Percentiles rank a stretch among this genome's conserved stretches.
phyloP scores from a whole-genome alignment of 2,329 filamentous ascomycete genomes.

The Colletotrichum noveboracense region DNA sequence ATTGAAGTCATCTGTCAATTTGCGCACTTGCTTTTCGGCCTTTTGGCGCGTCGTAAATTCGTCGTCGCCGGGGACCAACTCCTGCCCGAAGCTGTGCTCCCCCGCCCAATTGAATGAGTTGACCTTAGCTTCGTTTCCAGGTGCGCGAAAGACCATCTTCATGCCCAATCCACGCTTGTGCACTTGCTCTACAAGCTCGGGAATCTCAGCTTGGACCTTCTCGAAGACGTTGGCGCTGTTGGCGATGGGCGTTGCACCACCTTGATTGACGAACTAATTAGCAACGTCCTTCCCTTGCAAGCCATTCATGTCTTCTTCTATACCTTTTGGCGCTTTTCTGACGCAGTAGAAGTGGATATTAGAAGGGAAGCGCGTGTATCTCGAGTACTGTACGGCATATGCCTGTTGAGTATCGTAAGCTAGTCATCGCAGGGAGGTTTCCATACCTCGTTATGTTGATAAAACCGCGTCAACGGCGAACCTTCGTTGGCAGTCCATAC shows the following conservation, averaged over 20 bases:
- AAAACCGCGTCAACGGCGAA: conserved; percentile 23
- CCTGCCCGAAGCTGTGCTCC: conserved; percentile 29
- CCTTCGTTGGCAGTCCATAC: conserved; percentile 26
- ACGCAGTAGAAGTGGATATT: conserved; percentile 25
- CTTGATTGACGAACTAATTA: neutral
- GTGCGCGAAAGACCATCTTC: conserved; percentile 25
- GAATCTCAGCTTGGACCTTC: conserved; percentile 18
- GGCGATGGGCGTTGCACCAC: conserved; percentile 21
- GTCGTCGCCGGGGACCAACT: conserved; percentile 28
- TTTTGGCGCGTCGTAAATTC: conserved; percentile 4
- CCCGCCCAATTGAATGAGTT: conserved; percentile 24
- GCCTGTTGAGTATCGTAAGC: neutral
- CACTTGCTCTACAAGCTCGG: conserved; percentile 21
- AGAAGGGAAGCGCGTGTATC: conserved; percentile 21
- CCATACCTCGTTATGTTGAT: conserved; percentile 25
- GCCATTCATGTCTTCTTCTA: accelerated
- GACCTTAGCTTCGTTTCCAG: conserved; percentile 20
- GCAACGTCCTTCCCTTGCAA: neutral
- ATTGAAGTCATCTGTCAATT: conserved; percentile 17
- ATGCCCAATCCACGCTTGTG: conserved; percentile 21
- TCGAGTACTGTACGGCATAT: conserved; percentile 15
- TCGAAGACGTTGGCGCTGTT: conserved; percentile 17
- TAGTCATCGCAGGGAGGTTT: neutral
- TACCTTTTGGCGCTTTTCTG: conserved; percentile 12
- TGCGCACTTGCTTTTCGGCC: conserved; percentile 20